Conservation (phyloP, 768 basidiomycete species). For the Boletales sp. region DNA sequence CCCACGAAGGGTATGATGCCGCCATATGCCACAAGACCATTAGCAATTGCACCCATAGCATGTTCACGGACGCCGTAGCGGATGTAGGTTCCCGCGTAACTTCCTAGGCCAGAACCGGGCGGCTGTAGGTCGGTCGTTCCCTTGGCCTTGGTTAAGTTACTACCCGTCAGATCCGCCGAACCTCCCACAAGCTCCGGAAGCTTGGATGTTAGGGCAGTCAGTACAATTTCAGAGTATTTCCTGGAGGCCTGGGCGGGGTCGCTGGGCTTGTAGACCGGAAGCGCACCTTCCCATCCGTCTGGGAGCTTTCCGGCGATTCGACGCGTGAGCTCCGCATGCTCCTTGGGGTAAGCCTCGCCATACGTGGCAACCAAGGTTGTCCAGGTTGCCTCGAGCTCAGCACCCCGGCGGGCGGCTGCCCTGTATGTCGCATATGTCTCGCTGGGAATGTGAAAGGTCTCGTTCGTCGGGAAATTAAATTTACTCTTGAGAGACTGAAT, state of each 20-base stretch:
- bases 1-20: slow-evolving; percentile 87
- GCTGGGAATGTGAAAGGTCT: slow-evolving; percentile 74
- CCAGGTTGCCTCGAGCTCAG: slow-evolving; percentile 73
- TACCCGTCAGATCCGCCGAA: slow-evolving; percentile 89
- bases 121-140: slow-evolving; percentile 87
- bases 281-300: slow-evolving; percentile 77
- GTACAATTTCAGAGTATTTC: slow-evolving; percentile 87
- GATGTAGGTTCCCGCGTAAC: slow-evolving; percentile 84
- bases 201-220: slow-evolving; percentile 67
- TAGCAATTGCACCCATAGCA: slow-evolving; percentile 94
- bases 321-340: slow-evolving; percentile 82
- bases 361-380: slow-evolving; percentile 64
- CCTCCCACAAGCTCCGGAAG: slow-evolving; percentile 88
- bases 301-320: slow-evolving; percentile 83
- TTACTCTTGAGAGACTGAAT: slow-evolving; percentile 78
- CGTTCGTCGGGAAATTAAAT: slow-evolving; percentile 75
- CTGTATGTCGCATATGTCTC: slow-evolving; percentile 68
- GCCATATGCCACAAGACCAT: slow-evolving; percentile 87
- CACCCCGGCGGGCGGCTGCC: slow-evolving; percentile 67
- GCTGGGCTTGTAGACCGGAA: slow-evolving; percentile 80
- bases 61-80: slow-evolving; percentile 98
- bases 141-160: slow-evolving; percentile 88
- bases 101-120: slow-evolving; percentile 78
- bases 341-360: slow-evolving; percentile 72
- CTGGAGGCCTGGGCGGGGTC: slow-evolving; percentile 88